phyloP scores from a whole-genome alignment of 768 basidiomycete species.

The Phylloporus sp. region DNA sequence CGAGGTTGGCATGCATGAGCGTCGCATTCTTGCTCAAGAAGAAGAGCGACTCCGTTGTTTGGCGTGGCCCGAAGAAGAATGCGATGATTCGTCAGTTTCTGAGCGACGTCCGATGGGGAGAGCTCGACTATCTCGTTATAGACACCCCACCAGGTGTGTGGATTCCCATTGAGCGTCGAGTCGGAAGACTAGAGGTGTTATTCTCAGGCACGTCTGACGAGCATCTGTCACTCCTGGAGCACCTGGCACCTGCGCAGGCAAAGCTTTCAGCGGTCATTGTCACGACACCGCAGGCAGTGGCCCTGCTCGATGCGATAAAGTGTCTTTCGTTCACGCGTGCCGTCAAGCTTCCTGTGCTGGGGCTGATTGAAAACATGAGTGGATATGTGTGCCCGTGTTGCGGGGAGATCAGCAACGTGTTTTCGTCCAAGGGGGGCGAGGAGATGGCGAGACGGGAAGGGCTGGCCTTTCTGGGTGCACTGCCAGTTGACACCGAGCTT shows the following conservation, averaged over 20 bases:
- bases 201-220: conserved; percentile 93
- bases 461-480: conserved; percentile 74
- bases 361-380: conserved; percentile 97
- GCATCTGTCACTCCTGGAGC: conserved; percentile 92
- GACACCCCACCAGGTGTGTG: conserved; percentile 93
- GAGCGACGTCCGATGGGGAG: conserved; percentile 92
- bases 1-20: conserved; percentile 89
- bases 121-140: conserved; percentile 87
- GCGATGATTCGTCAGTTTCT: conserved; percentile 97
- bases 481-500: conserved; percentile 92
- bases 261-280: conserved; percentile 85
- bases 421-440: conserved; percentile 90
- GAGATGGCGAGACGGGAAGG: conserved; percentile 78
- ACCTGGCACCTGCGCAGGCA: conserved; percentile 79
- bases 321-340: conserved; percentile 93
- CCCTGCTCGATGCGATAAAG: conserved; percentile 92
- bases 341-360: conserved; percentile 81
- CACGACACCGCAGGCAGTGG: conserved; percentile 96
- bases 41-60: conserved; percentile 90
- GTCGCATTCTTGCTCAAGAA: conserved; percentile 92
- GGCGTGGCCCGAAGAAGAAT: conserved; percentile 98
- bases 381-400: conserved; percentile 98
- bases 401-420: conserved; percentile 91
- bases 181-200: conserved; percentile 5
- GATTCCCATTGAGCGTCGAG: background rate